phyloP scores from a whole-genome alignment of 257 asterid species.

The Gentiana macrophylla region DNA sequence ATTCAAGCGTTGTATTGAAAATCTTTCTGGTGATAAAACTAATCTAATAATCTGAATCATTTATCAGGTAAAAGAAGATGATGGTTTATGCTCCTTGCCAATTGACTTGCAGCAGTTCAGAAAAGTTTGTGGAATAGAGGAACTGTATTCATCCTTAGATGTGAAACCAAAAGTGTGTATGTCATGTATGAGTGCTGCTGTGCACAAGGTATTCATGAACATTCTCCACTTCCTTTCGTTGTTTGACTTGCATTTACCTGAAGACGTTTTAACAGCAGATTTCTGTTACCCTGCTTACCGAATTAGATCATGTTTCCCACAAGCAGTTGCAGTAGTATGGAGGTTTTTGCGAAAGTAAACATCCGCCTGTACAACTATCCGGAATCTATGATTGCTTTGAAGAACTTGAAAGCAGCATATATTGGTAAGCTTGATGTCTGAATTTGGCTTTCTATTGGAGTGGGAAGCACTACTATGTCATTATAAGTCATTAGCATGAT shows the following conservation, averaged over 20 bases:
- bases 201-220: slow-evolving; percentile 63
- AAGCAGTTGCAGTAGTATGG: slow-evolving; percentile 21
- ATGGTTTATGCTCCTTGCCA: slow-evolving; percentile 42
- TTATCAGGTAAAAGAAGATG: slow-evolving; percentile 64
- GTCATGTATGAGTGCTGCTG: slow-evolving; percentile 74
- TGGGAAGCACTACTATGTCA: neutral
- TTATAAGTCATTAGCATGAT: slow-evolving; percentile 7
- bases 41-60: slow-evolving; percentile 7
- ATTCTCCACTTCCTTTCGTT: neutral
- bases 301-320: slow-evolving; percentile 40
- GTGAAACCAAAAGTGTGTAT: slow-evolving; percentile 74
- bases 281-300: slow-evolving; percentile 3
- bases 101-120: slow-evolving; percentile 75
- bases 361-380: slow-evolving; percentile 74
- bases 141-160: slow-evolving; percentile 42
- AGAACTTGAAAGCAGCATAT: slow-evolving; percentile 97
- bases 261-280: too few species aligned
- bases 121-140: slow-evolving; percentile 42
- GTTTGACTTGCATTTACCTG: too few species aligned
- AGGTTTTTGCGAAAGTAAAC: slow-evolving; percentile 42
- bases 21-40: neutral
- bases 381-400: slow-evolving; percentile 75
- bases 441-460: neutral
- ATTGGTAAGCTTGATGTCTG: slow-evolving; percentile 40
- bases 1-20: slow-evolving; percentile 28